These are phyloP conservation scores for Metarhizium rileyi DNA, from an alignment of 2,329 filamentous ascomycete genomes.

Conservation along the genomic window DNA sequence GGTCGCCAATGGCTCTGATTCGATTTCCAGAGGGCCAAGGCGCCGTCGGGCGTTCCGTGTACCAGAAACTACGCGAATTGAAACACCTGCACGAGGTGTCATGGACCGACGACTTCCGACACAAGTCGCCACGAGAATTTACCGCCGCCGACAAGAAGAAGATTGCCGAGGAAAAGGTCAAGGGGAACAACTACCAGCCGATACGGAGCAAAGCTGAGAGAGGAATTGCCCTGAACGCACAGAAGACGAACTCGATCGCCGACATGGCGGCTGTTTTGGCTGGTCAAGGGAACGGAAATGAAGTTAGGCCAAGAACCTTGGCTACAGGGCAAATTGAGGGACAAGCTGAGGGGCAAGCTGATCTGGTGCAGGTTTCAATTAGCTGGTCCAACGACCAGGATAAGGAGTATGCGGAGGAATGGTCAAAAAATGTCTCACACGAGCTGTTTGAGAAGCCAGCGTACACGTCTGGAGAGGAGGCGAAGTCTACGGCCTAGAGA, in stretches of 20 bases:
- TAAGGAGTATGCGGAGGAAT: constrained; percentile 34
- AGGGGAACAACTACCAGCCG: constrained; percentile 22
- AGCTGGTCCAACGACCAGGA: constrained; percentile 43
- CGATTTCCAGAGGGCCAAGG: constrained; percentile 44
- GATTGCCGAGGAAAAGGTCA: constrained; percentile 18
- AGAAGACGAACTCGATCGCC: constrained; percentile 52
- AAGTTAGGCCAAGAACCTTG: constrained; percentile 23
- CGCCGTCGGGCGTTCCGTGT: constrained; percentile 47
- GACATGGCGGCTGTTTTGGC: constrained; percentile 51
- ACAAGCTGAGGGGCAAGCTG: constrained; percentile 12
- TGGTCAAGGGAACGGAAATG: constrained; percentile 42
- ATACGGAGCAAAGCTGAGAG: constrained; percentile 33
- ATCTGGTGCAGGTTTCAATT: constrained; percentile 33
- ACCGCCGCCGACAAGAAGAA: constrained; percentile 24
- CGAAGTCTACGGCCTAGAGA: constrained; percentile 3
- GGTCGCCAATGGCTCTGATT: constrained; percentile 51
- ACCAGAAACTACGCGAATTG: constrained; percentile 56
- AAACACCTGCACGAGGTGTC: constrained; percentile 51
- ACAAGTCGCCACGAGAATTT: constrained; percentile 26
- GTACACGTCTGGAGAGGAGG: not conserved
- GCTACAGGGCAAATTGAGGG: too few relatives aligned
- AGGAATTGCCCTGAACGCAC: constrained; percentile 45
- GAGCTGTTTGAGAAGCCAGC: constrained; percentile 24
- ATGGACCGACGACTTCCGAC: constrained; percentile 43
- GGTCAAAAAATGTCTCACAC: constrained; percentile 46